phyloP scores from a whole-genome alignment of 495 filamentous ascomycete genomes.

The Xylaria venustula region DNA sequence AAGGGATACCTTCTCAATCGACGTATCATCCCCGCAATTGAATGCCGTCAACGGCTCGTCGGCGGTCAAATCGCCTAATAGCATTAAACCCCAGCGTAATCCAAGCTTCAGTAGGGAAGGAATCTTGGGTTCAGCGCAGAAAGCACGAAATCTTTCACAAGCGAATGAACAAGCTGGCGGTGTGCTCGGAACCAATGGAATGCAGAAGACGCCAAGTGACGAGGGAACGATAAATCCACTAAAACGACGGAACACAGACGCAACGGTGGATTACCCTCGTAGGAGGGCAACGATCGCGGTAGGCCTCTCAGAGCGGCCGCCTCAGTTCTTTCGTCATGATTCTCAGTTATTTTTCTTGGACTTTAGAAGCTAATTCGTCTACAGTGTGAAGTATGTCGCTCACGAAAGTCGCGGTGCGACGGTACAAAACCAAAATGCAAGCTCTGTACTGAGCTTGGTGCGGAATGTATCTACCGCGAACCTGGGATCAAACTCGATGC shows the following conservation, averaged over 20 bases:
- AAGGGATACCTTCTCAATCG: constrained; percentile 47
- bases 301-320: constrained; percentile 33
- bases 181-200: constrained; percentile 36
- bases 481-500: constrained; percentile 86
- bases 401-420: constrained; percentile 79
- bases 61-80: constrained; percentile 50
- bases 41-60: constrained; percentile 37
- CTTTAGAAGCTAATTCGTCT: constrained; percentile 11
- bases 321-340: not conserved
- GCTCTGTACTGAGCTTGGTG: constrained; percentile 77
- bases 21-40: constrained; percentile 45
- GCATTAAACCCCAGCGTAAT: constrained; percentile 45
- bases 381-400: constrained; percentile 82
- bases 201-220: constrained; percentile 47
- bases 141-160: constrained; percentile 54
- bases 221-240: constrained; percentile 51
- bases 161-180: constrained; percentile 42
- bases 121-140: constrained; percentile 58
- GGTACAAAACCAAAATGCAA: constrained; percentile 81
- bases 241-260: constrained; percentile 66
- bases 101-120: constrained; percentile 55
- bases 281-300: constrained; percentile 72
- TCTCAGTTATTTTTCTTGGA: too few species aligned
- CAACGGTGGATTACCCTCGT: constrained; percentile 65
- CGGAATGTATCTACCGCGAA: constrained; percentile 80